Conservation (phyloP, 2,329 filamentous ascomycete species). For the Cytospora schulzeri region DNA sequence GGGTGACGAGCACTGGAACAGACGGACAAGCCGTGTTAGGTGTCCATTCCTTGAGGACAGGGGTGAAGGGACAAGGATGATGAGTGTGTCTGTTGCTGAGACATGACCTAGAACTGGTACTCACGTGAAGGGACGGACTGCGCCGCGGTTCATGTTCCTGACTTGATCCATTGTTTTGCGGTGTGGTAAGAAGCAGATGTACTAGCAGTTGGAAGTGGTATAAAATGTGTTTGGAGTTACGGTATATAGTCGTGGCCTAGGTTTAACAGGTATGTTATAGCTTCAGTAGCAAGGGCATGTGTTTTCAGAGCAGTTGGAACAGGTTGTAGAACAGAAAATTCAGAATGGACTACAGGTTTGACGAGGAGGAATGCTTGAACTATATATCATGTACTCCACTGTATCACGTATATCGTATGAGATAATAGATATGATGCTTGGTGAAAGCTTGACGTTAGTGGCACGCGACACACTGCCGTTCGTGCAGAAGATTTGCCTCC, state of each 20-base stretch:
- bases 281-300: background rate
- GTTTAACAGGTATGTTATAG: background rate
- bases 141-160: constrained; percentile 23
- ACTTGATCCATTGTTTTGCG: constrained; percentile 22
- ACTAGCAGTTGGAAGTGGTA: background rate
- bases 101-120: too few species aligned
- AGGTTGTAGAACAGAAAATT: background rate
- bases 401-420: background rate
- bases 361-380: background rate
- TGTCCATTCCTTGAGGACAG: background rate
- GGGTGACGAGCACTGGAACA: constrained; percentile 40
- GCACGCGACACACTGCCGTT: constrained; percentile 26
- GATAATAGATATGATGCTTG: constrained; percentile 18
- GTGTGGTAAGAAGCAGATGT: background rate
- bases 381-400: background rate
- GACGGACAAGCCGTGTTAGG: background rate
- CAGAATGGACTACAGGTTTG: background rate
- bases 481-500: background rate
- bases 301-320: background rate
- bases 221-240: background rate
- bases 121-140: constrained; percentile 28
- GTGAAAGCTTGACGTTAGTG: constrained; percentile 20
- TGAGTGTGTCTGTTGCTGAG: too few species aligned
- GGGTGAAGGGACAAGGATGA: too few species aligned
- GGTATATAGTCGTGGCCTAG: background rate